Evolutionary conservation across 108 stramenopile species (phyloP).

Genomic region (Craspedostauros australis): DNA sequence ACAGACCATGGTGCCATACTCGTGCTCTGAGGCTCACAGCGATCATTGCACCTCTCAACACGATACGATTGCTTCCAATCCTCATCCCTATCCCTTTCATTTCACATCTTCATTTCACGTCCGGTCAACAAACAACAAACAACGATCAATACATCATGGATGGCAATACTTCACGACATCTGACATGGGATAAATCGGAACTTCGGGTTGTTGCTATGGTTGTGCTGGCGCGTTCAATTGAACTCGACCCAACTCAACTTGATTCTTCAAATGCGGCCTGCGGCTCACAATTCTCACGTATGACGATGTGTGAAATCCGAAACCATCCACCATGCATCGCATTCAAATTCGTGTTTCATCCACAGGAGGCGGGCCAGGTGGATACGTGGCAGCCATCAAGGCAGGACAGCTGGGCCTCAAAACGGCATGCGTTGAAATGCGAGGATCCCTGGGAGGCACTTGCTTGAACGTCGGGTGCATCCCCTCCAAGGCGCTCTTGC

Average conservation of each 20-base stretch:
- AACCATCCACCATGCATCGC: neutral
- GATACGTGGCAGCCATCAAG: slow-evolving; percentile 99
- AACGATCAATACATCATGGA: no score
- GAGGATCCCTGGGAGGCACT: slow-evolving; percentile 89
- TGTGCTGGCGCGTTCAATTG: neutral
- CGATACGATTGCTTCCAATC: no score
- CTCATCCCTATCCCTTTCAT: no score
- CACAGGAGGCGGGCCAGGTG: slow-evolving; percentile 96
- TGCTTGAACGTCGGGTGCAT: slow-evolving; percentile 99
- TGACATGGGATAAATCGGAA: no score
- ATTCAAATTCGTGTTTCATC: neutral
- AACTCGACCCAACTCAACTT: no score
- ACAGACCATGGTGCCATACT: no score
- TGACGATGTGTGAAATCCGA: neutral
- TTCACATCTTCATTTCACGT: no score
- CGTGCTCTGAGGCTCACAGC: no score
- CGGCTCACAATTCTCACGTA: neutral
- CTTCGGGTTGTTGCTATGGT: neutral
- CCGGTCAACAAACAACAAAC: no score
- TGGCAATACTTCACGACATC: no score
- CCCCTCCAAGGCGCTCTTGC: slow-evolving; percentile 97
- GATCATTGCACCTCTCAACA: no score
- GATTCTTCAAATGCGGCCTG: no score
- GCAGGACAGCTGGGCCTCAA: slow-evolving; percentile 96
- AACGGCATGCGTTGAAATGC: slow-evolving; percentile 98